phyloP scores from a whole-genome alignment of 306 rosid genomes.

The Acacia acuminata region DNA sequence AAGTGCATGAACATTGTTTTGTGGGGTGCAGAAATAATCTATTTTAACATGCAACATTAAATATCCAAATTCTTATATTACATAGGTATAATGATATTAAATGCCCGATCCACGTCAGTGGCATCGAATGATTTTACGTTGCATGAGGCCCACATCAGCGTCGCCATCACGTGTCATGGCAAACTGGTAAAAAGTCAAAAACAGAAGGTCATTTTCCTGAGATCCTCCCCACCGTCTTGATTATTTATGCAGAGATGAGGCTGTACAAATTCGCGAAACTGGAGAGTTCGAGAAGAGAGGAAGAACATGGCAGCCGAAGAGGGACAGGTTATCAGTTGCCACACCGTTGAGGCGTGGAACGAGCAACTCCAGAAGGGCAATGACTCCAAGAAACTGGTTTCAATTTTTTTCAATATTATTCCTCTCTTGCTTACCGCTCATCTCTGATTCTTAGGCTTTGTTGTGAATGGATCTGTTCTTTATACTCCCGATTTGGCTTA shows the following conservation, averaged over 20 bases:
- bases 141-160: slow-evolving; percentile 28
- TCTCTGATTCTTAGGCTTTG: neutral
- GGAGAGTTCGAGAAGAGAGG: neutral
- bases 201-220: neutral
- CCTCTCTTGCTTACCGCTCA: neutral
- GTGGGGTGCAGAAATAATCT: neutral
- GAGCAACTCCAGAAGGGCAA: slow-evolving; percentile 62
- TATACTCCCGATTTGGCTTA: slow-evolving; percentile 8
- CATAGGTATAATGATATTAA: too few relatives aligned
- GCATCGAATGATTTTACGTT: neutral
- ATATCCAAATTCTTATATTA: neutral
- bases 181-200: slow-evolving; percentile 28
- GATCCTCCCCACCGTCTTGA: neutral
- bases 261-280: neutral
- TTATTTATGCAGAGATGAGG: neutral
- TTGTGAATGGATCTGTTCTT: slow-evolving; percentile 32
- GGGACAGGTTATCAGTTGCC: slow-evolving; percentile 71
- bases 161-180: slow-evolving; percentile 27
- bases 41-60: neutral
- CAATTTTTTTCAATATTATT: neutral
- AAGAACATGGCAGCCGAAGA: slow-evolving; percentile 57
- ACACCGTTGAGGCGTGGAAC: slow-evolving; percentile 68
- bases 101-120: neutral
- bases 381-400: slow-evolving; percentile 64
- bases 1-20: too few relatives aligned